Evolutionary conservation across 2,329 filamentous ascomycete genomes (phyloP).

Genomic region (Sarocladiaceae sp.): DNA sequence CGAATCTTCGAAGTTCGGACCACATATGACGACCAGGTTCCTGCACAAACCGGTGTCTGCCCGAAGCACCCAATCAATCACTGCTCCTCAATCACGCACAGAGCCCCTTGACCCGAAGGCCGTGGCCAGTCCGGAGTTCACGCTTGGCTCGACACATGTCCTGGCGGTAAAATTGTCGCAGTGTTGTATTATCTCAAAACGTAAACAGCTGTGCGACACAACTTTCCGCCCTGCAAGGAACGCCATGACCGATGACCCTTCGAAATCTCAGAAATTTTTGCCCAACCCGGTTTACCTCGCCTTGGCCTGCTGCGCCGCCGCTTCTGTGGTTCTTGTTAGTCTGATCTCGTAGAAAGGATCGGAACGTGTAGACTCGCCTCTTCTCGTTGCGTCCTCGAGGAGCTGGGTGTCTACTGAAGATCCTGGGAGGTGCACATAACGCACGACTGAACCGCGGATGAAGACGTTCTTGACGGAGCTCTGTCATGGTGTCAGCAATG

Average conservation of each 20-base stretch:
- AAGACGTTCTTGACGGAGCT: conserved; percentile 91
- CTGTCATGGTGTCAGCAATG: conserved; percentile 25
- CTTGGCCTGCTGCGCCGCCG: conserved; percentile 51
- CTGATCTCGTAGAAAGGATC: not conserved
- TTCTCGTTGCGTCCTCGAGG: conserved; percentile 83
- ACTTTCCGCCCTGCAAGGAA: not conserved
- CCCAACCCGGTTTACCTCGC: conserved; percentile 33
- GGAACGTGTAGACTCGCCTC: conserved; percentile 50
- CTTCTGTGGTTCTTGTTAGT: conserved; percentile 34
- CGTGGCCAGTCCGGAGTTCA: no score
- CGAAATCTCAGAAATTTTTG: not conserved
- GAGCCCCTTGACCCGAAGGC: no score
- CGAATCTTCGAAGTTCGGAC: no score
- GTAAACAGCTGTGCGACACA: no score
- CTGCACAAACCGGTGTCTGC: not conserved
- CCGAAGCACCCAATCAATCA: no score
- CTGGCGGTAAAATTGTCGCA: not conserved
- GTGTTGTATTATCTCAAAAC: no score
- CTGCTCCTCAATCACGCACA: no score
- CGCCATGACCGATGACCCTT: not conserved
- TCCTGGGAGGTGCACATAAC: conserved; percentile 84
- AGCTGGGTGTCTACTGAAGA: conserved; percentile 78
- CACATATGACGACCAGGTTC: not conserved
- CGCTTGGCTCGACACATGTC: not conserved
- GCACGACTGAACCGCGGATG: conserved; percentile 85